Evolutionary conservation across 1,284 basidiomycete genomes (phyloP).

Genomic region (Austropuccinia psidii): DNA sequence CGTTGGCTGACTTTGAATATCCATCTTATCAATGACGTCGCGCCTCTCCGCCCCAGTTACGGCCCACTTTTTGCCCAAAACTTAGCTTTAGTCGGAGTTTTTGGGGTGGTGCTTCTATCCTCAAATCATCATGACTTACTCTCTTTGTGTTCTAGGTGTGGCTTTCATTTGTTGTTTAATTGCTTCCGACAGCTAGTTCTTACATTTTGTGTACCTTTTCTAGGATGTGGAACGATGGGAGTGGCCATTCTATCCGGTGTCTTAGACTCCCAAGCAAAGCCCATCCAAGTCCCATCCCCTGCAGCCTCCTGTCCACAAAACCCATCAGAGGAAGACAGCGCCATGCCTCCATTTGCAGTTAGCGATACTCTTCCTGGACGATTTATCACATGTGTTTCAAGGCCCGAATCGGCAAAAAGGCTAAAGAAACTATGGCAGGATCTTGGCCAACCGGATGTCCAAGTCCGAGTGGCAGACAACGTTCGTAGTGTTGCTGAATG

Average conservation of each 20-base stretch:
- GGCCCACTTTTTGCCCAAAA: neutral
- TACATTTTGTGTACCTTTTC: no score
- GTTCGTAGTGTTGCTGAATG: slow-evolving; percentile 63
- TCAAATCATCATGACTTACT: slow-evolving; percentile 12
- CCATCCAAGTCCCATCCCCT: slow-evolving; percentile 36
- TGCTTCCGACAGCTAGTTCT: no score
- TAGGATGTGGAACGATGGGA: slow-evolving; percentile 99
- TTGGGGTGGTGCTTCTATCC: slow-evolving; percentile 46
- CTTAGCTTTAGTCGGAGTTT: neutral
- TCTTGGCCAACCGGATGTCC: slow-evolving; percentile 54
- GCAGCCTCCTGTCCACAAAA: slow-evolving; percentile 47
- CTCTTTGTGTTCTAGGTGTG: slow-evolving; percentile 24
- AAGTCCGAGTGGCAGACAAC: slow-evolving; percentile 64
- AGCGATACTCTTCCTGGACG: slow-evolving; percentile 57
- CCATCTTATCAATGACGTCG: no score
- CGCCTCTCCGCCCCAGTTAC: no score
- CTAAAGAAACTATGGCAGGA: slow-evolving; percentile 54
- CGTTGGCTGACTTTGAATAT: no score
- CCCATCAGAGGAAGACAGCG: slow-evolving; percentile 37
- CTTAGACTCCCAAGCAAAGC: slow-evolving; percentile 57
- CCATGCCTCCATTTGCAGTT: slow-evolving; percentile 30
- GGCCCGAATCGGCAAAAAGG: slow-evolving; percentile 65
- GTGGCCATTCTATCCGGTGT: slow-evolving; percentile 89
- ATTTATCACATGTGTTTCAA: slow-evolving; percentile 83
- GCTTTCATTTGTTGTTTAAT: slow-evolving; percentile 45